Percentiles rank a stretch among this genome's conserved stretches.
Conservation (phyloP, 1,284 basidiomycete species). For the Sporisorium scitamineum region DNA sequence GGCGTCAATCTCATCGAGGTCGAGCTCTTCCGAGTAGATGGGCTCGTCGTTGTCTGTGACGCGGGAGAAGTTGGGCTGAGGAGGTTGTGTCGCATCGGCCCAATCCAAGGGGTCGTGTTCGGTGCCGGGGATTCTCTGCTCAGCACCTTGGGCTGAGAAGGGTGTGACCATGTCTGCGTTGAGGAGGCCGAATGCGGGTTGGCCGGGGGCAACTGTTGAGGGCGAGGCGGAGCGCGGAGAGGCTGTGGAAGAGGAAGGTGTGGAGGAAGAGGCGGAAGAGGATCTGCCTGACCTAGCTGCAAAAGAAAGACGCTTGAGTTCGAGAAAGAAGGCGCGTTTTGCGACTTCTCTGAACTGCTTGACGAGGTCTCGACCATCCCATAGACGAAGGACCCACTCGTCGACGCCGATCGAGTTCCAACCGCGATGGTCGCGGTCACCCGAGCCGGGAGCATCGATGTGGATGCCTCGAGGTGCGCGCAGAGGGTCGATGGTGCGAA, state of each 20-base stretch:
- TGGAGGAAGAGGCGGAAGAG: constrained; percentile 23
- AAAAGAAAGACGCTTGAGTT: constrained; percentile 46
- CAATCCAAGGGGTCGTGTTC: constrained; percentile 49
- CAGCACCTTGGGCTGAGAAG: constrained; percentile 24
- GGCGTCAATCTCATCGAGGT: constrained; percentile 50
- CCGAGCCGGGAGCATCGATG: constrained; percentile 49
- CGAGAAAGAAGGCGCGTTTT: constrained; percentile 48
- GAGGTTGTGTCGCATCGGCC: constrained; percentile 28
- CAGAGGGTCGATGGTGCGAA: constrained; percentile 42
- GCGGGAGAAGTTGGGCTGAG: constrained; percentile 26
- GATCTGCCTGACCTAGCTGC: constrained; percentile 15
- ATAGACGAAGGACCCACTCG: constrained; percentile 54
- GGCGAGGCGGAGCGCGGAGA: constrained; percentile 23
- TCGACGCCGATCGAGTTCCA: constrained; percentile 55
- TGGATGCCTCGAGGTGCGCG: constrained; percentile 49
- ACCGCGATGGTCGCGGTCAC: constrained; percentile 36
- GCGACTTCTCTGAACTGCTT: constrained; percentile 47
- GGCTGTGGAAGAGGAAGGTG: constrained; percentile 14
- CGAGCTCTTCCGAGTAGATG: constrained; percentile 50
- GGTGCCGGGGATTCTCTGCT: constrained; percentile 36
- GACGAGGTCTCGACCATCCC: constrained; percentile 52
- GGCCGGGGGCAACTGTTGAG: constrained; percentile 1
- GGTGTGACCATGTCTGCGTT: constrained; percentile 43
- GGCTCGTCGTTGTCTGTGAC: constrained; percentile 38
- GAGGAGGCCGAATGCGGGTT: constrained; percentile 15